These are phyloP conservation scores for Suzukiozyma palmioleophila DNA, from an alignment of 1,139 yeast genomes.

Conservation along the genomic window DNA sequence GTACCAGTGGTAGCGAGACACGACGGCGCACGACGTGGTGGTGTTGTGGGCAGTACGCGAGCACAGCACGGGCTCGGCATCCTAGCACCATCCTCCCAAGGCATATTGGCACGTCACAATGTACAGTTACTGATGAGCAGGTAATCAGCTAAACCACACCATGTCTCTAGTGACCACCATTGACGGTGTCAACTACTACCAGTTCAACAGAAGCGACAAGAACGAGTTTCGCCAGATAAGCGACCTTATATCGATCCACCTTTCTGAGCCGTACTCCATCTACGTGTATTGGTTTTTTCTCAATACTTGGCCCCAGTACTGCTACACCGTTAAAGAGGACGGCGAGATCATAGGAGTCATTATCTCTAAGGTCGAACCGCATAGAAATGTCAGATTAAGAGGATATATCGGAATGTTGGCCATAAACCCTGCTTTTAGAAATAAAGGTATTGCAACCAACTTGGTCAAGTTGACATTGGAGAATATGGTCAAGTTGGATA, in stretches of 20 bases:
- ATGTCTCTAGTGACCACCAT: constrained; percentile 9
- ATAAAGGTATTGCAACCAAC: constrained; percentile 74
- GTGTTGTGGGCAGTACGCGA: no score
- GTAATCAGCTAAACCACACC: not conserved
- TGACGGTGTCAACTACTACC: constrained; percentile 17
- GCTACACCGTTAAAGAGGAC: constrained; percentile 29
- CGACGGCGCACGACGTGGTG: no score
- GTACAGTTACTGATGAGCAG: no score
- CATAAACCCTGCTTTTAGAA: constrained; percentile 66
- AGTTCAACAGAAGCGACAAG: constrained; percentile 19
- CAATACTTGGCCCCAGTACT: constrained; percentile 45
- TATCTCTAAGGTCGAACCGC: constrained; percentile 79
- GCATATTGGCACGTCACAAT: no score
- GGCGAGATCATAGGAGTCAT: constrained; percentile 64
- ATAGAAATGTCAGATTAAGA: constrained; percentile 63
- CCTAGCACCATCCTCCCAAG: no score
- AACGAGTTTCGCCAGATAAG: constrained; percentile 30
- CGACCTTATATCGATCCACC: constrained; percentile 28
- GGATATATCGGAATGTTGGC: constrained; percentile 98
- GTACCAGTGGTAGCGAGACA: no score
- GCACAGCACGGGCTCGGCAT: no score
- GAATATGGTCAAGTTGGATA: constrained; percentile 53
- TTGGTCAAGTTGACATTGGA: constrained; percentile 62
- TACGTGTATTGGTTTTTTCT: constrained; percentile 48
- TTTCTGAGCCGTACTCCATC: constrained; percentile 45